A percentile compares a stretch with the other conserved stretches of the same genome.
These are phyloP conservation scores for Phlebiopsis gigantea DNA, from an alignment of 768 basidiomycete species.

Conservation along the genomic window DNA sequence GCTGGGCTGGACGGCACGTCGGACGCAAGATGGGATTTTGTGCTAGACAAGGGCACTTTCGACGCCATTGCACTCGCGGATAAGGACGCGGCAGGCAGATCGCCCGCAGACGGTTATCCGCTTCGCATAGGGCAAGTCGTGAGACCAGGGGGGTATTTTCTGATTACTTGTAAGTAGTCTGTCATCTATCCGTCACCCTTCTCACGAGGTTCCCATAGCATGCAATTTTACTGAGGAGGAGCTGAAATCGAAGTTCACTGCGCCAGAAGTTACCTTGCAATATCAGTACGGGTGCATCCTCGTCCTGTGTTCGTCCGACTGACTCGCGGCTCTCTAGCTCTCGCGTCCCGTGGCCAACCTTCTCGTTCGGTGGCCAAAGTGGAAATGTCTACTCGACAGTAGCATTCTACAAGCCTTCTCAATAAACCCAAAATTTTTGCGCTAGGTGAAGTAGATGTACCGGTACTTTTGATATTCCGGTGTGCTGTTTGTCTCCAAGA, in stretches of 20 bases:
- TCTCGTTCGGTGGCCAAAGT: constrained; percentile 71
- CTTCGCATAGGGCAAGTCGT: constrained; percentile 48
- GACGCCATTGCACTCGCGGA: constrained; percentile 76
- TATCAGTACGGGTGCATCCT: constrained; percentile 48
- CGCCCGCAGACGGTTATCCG: constrained; percentile 59
- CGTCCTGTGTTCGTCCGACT: background rate
- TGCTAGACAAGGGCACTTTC: constrained; percentile 86
- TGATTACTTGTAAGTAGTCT: constrained; percentile 68
- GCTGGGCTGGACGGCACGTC: constrained; percentile 21
- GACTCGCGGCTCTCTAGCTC: constrained; percentile 41
- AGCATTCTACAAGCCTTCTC: constrained; percentile 52
- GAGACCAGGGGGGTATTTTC: constrained; percentile 61
- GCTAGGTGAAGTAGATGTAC: background rate
- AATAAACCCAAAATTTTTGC: background rate
- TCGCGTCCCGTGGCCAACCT: constrained; percentile 64
- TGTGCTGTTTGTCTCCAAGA: too few species aligned
- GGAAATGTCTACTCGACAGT: constrained; percentile 68
- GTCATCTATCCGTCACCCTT: background rate
- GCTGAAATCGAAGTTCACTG: constrained; percentile 48
- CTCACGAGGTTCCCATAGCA: constrained; percentile 23
- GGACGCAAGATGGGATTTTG: constrained; percentile 53
- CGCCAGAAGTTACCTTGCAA: constrained; percentile 40
- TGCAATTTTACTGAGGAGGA: constrained; percentile 87
- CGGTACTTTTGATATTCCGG: too few species aligned
- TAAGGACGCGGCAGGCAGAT: constrained; percentile 46